phyloP scores from a whole-genome alignment of 179 eudicot genomes.

The Silene noctiflora region DNA sequence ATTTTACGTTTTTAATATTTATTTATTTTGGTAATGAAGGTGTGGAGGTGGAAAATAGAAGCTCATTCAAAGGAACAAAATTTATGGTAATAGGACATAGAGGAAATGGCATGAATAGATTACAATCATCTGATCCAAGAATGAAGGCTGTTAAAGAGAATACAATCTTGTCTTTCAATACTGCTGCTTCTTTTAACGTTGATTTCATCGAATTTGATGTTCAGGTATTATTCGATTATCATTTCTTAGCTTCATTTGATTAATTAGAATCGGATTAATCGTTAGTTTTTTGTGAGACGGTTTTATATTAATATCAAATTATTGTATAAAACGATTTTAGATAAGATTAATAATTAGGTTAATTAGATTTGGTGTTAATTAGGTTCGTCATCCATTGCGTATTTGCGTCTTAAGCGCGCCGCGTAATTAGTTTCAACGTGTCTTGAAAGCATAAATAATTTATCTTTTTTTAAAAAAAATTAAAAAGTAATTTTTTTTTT shows the following conservation, averaged over 20 bases:
- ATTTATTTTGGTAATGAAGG: conserved; percentile 3
- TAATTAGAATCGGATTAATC: no score
- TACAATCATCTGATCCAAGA: conserved; percentile 60
- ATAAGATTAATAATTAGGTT: no score
- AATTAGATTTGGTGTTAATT: background rate
- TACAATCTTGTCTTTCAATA: conserved; percentile 59
- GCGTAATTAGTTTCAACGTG: conserved; percentile 16
- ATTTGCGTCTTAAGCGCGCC: conserved; percentile 23
- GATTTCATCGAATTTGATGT: conserved; percentile 87
- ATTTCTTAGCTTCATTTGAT: background rate
- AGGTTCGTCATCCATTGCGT: conserved; percentile 14
- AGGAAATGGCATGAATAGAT: conserved; percentile 75
- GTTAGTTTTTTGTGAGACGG: background rate
- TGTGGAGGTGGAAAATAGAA: conserved; percentile 28
- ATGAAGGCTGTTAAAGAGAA: conserved; percentile 74
- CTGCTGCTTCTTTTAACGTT: conserved; percentile 54
- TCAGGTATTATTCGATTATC: conserved; percentile 40
- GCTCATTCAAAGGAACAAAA: conserved; percentile 31
- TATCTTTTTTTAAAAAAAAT: background rate
- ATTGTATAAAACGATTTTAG: no score
- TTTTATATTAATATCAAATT: background rate
- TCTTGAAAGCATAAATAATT: background rate
- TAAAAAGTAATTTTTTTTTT: no score
- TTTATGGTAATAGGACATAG: conserved; percentile 80
- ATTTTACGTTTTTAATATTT: background rate